Conservation (phyloP, 352 stramenopile species). For the Discostella stelligera region DNA sequence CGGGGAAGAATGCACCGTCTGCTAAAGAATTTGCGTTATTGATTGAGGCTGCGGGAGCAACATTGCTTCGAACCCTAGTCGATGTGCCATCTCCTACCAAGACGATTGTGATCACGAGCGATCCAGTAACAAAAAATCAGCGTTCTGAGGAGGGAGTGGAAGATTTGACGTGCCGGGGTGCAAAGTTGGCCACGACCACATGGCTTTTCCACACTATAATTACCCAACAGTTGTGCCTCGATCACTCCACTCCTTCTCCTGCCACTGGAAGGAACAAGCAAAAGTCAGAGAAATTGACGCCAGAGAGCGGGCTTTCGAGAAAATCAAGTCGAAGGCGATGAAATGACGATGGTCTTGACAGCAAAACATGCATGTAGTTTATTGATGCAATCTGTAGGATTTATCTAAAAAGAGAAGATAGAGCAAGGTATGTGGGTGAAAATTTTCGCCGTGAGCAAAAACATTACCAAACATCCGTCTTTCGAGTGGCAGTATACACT, state of each 20-base stretch:
- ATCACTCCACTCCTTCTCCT: not conserved
- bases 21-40: conserved; percentile 52
- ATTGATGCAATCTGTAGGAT: too few relatives aligned
- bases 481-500: conserved; percentile 31
- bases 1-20: conserved; percentile 62
- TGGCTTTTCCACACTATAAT: conserved; percentile 55
- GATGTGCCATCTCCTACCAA: conserved; percentile 28
- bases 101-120: conserved; percentile 53
- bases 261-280: conserved; percentile 6
- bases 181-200: conserved; percentile 31
- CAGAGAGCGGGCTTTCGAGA: not conserved
- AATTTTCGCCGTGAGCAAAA: not conserved
- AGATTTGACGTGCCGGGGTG: conserved; percentile 29
- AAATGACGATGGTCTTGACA: too few relatives aligned
- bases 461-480: conserved; percentile 21
- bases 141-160: conserved; percentile 26
- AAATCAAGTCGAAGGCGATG: conserved; percentile 14
- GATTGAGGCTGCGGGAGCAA: conserved; percentile 54
- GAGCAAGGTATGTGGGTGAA: too few relatives aligned
- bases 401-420: too few relatives aligned
- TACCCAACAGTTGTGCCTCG: conserved; percentile 32
- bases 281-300: conserved; percentile 5
- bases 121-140: conserved; percentile 43
- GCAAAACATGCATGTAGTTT: too few relatives aligned
- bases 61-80: conserved; percentile 34